Base-by-base conservation (phyloP, 176 grass and related monocot genomes). In the Zea luxurians region DNA sequence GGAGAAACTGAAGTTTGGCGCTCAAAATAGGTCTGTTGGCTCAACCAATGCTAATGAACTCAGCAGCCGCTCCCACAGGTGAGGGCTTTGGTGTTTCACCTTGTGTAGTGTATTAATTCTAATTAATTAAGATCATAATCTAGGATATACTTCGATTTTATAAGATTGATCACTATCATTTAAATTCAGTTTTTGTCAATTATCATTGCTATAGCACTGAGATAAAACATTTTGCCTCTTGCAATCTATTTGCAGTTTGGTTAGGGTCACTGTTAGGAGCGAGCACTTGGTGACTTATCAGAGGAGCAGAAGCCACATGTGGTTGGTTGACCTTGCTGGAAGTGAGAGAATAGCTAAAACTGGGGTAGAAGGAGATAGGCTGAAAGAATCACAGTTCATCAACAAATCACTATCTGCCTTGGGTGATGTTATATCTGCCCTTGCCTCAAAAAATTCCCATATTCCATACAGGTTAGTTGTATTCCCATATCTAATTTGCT, bases 51-150 rank as follows among this genome's bases (percentile, higher is more conserved):
- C 77, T 12, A 99, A 99, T 42, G 90, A 99, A 79, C 88, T 91
- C 34, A 99, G 96, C 71, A 99, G 96, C 76, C 96, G 96, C 17
- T 99, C 96, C 64, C 96, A 99, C 47, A 70, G 92, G 92, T 95
- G 78, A 82, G 72, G 13, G 1, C 66, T 37, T 27, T 61, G 46
- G 36, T 18, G 10, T 53, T 88, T 76, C 0, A 7, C 10, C 47
- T 64, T n/a, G 13, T 80, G 1, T 75, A 62, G n/a, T 18, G 1
- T 62, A 52, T 55, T 60, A 59, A 4, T 61, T 75, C 7, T 74
- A 38, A 54, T 44, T 68, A 74, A 67, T 79, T 79, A 37, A 78
- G 15, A 53, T 66, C 69, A 50, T 76, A 82, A 46, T 77, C 61
- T 16, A 4, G 5, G 69, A 55, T 47, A 54, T 20, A 17, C 46